Evolutionary conservation across 116 monocot species (phyloP).

Genomic region (Papilionanthe hybrid): DNA sequence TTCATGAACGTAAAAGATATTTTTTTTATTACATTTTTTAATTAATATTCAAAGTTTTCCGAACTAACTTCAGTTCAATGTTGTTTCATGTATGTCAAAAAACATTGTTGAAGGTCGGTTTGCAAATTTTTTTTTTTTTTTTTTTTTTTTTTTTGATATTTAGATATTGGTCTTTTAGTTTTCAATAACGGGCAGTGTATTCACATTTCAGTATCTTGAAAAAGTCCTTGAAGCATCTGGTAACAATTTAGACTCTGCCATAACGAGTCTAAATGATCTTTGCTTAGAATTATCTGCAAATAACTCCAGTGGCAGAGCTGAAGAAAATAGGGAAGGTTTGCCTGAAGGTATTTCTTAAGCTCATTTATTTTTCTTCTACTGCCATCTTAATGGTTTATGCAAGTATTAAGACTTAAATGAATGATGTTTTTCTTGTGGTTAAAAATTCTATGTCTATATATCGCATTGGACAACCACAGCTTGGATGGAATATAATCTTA

Average conservation of each 20-base stretch:
- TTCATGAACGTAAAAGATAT: neutral
- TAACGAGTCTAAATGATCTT: constrained; percentile 43
- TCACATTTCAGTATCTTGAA: constrained; percentile 41
- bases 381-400: too few species aligned
- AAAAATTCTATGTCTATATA: too few species aligned
- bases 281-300: constrained; percentile 25
- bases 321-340: constrained; percentile 12
- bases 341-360: constrained; percentile 28
- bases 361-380: too few species aligned
- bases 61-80: neutral
- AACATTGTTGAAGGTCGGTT: neutral
- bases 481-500: too few species aligned
- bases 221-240: constrained; percentile 43
- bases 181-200: neutral
- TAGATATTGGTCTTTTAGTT: neutral
- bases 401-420: too few species aligned
- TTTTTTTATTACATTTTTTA: neutral
- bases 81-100: neutral
- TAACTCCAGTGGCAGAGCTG: constrained; percentile 19
- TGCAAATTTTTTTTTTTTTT: neutral
- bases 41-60: neutral
- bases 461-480: too few species aligned
- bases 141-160: neutral
- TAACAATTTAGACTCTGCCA: constrained; percentile 46
- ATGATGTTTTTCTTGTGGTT: too few species aligned